Percentiles rank a stretch among this genome's conserved stretches.
Evolutionary conservation across 208 protist genomes (phyloP).

Genomic region (Endotrypanum monterogeii): DNA sequence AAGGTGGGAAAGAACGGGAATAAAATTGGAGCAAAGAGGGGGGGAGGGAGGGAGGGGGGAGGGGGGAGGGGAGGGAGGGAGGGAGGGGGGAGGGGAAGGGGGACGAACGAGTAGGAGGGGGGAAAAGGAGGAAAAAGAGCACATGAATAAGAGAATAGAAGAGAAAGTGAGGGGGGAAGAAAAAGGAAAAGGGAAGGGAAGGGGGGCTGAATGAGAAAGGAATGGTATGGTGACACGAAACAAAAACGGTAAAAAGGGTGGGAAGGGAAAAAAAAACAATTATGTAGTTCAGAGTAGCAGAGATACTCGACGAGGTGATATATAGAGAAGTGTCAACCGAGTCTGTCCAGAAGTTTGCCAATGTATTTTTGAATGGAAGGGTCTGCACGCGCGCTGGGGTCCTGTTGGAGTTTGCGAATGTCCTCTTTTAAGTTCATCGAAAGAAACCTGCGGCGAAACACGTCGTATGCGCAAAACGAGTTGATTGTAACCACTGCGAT

Average conservation of each 20-base stretch:
- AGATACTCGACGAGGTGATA: slow-evolving; percentile 5
- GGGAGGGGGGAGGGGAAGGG: neutral
- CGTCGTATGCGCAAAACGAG: slow-evolving; percentile 88
- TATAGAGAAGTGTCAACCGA: slow-evolving; percentile 11
- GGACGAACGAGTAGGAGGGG: neutral
- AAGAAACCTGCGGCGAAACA: slow-evolving; percentile 73
- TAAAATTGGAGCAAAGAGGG: neutral
- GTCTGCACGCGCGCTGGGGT: slow-evolving; percentile 39
- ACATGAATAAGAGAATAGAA: neutral
- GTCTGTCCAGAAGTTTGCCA: slow-evolving; percentile 23
- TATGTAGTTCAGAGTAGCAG: slow-evolving; percentile 13
- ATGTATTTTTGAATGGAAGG: slow-evolving; percentile 81
- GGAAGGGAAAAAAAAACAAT: slow-evolving; percentile 11
- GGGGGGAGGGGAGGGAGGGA: neutral
- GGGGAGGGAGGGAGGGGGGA: too few species aligned
- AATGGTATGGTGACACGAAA: neutral
- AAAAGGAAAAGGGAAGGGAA: too few species aligned
- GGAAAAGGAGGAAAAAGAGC: neutral
- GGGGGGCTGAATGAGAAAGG: neutral
- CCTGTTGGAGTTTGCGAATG: slow-evolving; percentile 60
- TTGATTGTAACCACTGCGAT: slow-evolving; percentile 90
- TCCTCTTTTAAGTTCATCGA: slow-evolving; percentile 48
- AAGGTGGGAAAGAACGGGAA: neutral
- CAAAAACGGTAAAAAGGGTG: neutral
- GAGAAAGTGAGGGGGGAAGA: neutral